Percentiles rank a stretch among this genome's conserved stretches.
Conservation (phyloP, 805 yeast species). For the Candida ascalaphidarum region DNA sequence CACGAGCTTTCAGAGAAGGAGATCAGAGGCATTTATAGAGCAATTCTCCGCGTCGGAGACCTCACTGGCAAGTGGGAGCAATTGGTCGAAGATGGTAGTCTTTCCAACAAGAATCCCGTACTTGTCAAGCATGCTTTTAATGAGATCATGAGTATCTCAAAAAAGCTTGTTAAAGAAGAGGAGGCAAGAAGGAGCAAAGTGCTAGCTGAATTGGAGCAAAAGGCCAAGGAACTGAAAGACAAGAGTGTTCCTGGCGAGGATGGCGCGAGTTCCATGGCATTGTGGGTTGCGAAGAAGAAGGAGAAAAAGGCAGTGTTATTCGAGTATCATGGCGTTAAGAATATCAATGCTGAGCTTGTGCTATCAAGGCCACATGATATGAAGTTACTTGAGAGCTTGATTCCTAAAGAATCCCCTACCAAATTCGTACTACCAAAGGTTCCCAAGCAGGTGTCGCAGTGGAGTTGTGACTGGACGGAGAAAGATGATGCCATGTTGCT, state of each 20-base stretch:
- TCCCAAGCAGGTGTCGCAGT: slow-evolving; percentile 79
- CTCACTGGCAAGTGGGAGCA: slow-evolving; percentile 71
- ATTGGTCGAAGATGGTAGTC: slow-evolving; percentile 80
- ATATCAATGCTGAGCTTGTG: slow-evolving; percentile 83
- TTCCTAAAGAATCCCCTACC: slow-evolving; percentile 48
- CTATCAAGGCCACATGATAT: slow-evolving; percentile 80
- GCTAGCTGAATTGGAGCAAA: slow-evolving; percentile 50
- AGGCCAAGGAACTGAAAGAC: slow-evolving; percentile 48
- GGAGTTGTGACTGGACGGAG: slow-evolving; percentile 83
- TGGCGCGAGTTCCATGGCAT: slow-evolving; percentile 39
- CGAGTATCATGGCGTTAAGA: slow-evolving; percentile 81
- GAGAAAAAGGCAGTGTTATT: slow-evolving; percentile 88
- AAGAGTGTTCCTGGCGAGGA: slow-evolving; percentile 26
- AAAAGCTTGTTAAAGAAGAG: slow-evolving; percentile 53
- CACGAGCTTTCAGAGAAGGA: slow-evolving; percentile 75
- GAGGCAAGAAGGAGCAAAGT: slow-evolving; percentile 52
- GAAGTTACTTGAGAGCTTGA: slow-evolving; percentile 48
- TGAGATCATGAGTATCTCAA: slow-evolving; percentile 61
- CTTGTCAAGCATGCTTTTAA: slow-evolving; percentile 65
- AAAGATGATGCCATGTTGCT: slow-evolving; percentile 81
- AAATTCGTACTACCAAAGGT: slow-evolving; percentile 50
- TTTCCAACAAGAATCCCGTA: slow-evolving; percentile 78
- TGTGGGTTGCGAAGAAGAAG: slow-evolving; percentile 57
- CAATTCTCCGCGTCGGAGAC: slow-evolving; percentile 77
- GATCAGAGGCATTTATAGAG: slow-evolving; percentile 74